Conservation (phyloP, 768 basidiomycete genomes). For the Porphyrellus cyaneotinctus region DNA sequence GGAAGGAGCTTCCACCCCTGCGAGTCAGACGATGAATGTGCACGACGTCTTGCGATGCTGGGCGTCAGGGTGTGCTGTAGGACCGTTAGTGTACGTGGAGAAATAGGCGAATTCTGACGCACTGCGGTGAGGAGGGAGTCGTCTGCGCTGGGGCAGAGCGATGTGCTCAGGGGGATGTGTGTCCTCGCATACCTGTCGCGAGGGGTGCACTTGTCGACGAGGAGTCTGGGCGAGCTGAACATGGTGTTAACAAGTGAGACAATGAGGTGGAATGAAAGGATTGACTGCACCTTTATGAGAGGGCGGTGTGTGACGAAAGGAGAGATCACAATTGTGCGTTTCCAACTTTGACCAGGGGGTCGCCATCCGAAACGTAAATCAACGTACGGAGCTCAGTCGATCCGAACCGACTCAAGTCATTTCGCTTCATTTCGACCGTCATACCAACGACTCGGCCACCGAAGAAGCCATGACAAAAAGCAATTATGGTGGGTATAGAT, state of each 20-base stretch:
- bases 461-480: slow-evolving; percentile 11
- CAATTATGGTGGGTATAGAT: slow-evolving; percentile 16
- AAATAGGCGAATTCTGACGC: neutral
- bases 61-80: slow-evolving; percentile 16
- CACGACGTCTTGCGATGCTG: slow-evolving; percentile 26
- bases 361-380: slow-evolving; percentile 26
- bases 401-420: slow-evolving; percentile 9
- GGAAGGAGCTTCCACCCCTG: slow-evolving; percentile 31
- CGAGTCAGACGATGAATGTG: slow-evolving; percentile 32
- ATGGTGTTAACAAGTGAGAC: slow-evolving; percentile 8
- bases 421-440: slow-evolving; percentile 19
- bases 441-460: slow-evolving; percentile 14
- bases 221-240: slow-evolving; percentile 24
- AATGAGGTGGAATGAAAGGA: neutral
- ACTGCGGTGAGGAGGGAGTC: slow-evolving; percentile 26
- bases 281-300: slow-evolving; percentile 22
- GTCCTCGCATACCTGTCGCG: slow-evolving; percentile 33
- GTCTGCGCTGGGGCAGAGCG: slow-evolving; percentile 27
- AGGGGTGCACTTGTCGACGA: slow-evolving; percentile 33
- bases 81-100: neutral
- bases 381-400: slow-evolving; percentile 11
- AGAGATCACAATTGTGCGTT: slow-evolving; percentile 17
- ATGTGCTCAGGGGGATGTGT: slow-evolving; percentile 25
- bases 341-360: slow-evolving; percentile 3
- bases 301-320: slow-evolving; percentile 12